Evolutionary conservation across 108 stramenopile genomes (phyloP).

Genomic region (Seminavis robusta): DNA sequence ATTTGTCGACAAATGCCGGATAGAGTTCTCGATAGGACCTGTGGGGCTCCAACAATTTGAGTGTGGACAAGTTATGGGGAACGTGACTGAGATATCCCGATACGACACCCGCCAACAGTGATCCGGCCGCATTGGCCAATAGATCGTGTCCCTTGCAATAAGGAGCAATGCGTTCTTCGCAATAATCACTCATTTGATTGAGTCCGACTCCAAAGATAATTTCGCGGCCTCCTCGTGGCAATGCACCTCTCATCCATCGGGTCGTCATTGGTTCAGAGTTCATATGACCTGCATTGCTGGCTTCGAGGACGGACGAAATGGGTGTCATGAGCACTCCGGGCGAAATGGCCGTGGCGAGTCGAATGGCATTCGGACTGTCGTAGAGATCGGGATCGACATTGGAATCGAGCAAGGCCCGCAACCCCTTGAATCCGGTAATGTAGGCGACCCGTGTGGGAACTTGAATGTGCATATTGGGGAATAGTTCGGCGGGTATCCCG

Average conservation of each 20-base stretch:
- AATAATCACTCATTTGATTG: constrained; percentile 75
- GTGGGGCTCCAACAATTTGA: constrained; percentile 57
- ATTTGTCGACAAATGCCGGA: constrained; percentile 29
- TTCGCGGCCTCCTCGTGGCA: constrained; percentile 63
- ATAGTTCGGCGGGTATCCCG: constrained; percentile 40
- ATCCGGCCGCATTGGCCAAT: constrained; percentile 47
- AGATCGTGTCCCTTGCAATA: constrained; percentile 14
- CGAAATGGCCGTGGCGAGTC: constrained; percentile 39
- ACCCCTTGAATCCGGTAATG: constrained; percentile 67
- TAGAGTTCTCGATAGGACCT: constrained; percentile 36
- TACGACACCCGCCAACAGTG: constrained; percentile 53
- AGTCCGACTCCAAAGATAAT: constrained; percentile 74
- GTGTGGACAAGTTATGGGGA: constrained; percentile 71
- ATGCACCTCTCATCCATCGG: constrained; percentile 57
- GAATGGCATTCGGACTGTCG: constrained; percentile 24
- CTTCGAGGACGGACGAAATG: constrained; percentile 63
- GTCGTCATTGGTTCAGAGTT: constrained; percentile 59
- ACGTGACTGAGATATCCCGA: constrained; percentile 73
- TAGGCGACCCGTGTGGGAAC: constrained; percentile 72
- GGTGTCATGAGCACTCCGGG: constrained; percentile 81
- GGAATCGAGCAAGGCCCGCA: constrained; percentile 41
- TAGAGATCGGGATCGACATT: constrained; percentile 30
- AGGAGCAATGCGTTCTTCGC: constrained; percentile 51
- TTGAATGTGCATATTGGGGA: constrained; percentile 81
- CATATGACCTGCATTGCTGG: constrained; percentile 70